Conservation (phyloP, 257 asterid genomes). For the Ocimum tenuiflorum region DNA sequence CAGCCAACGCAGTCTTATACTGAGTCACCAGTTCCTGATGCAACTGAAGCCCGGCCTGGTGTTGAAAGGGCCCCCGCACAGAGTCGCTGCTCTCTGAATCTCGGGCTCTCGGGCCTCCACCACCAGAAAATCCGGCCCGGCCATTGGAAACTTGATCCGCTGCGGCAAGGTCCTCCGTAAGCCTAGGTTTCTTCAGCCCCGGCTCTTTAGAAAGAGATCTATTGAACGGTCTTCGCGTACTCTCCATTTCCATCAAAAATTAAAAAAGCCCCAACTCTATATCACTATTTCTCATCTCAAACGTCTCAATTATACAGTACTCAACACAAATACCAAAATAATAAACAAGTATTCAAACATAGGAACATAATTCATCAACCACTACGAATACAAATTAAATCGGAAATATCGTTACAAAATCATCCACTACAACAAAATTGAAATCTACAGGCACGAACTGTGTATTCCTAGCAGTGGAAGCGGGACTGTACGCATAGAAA, state of each 20-base stretch:
- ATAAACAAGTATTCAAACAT: neutral
- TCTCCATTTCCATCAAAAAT: constrained; percentile 61
- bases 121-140: constrained; percentile 35
- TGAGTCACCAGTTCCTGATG: constrained; percentile 79
- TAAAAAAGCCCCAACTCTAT: constrained; percentile 31
- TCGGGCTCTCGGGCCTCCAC: constrained; percentile 38
- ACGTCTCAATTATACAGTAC: constrained; percentile 26
- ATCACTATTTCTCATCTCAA: constrained; percentile 15
- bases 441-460: constrained; percentile 9
- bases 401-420: constrained; percentile 6
- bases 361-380: neutral
- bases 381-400: neutral
- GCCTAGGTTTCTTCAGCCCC: constrained; percentile 80
- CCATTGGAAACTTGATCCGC: constrained; percentile 63
- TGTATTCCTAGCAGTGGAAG: constrained; percentile 10
- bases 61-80: constrained; percentile 47
- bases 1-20: constrained; percentile 83
- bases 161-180: constrained; percentile 41
- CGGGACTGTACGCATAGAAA: neutral
- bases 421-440: constrained; percentile 5
- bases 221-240: constrained; percentile 68
- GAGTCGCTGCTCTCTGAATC: constrained; percentile 54
- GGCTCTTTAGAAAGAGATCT: constrained; percentile 68
- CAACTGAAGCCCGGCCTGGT: constrained; percentile 36
- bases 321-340: constrained; percentile 3